A percentile compares a stretch with the other conserved stretches of the same genome.
phyloP scores from a whole-genome alignment of 352 stramenopile genomes.

The Phytophthora melonis region DNA sequence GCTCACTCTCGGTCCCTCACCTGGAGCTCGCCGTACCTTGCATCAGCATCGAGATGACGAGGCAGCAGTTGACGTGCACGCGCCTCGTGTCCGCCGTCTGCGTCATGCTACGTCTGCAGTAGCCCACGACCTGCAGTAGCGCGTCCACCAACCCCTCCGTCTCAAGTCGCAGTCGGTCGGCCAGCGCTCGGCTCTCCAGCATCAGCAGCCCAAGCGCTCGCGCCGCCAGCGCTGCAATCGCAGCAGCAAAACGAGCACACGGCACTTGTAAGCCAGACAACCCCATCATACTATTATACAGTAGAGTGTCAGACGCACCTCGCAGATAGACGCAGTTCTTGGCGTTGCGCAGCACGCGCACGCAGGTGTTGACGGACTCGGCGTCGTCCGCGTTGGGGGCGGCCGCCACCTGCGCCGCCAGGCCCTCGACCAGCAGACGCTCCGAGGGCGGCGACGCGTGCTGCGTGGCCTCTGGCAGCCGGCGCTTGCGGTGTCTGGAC shows the following conservation, averaged over 20 bases:
- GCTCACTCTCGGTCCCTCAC: constrained; percentile 12
- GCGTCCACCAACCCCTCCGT: constrained; percentile 77
- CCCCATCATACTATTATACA: background rate
- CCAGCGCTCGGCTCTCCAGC: constrained; percentile 45
- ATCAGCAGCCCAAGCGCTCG: constrained; percentile 74
- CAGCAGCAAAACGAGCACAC: background rate
- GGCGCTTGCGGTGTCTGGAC: constrained; percentile 66
- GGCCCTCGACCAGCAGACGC: constrained; percentile 37
- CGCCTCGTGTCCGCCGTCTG: constrained; percentile 68
- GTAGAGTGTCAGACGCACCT: constrained; percentile 20
- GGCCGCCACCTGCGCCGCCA: constrained; percentile 37
- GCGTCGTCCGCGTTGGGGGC: constrained; percentile 8
- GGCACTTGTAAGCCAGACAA: background rate
- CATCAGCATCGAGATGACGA: constrained; percentile 89
- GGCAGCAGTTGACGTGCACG: constrained; percentile 85
- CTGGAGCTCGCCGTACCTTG: constrained; percentile 46
- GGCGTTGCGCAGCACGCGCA: constrained; percentile 62
- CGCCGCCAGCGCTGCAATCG: constrained; percentile 59
- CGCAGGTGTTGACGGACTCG: constrained; percentile 36
- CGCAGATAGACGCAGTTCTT: constrained; percentile 79
- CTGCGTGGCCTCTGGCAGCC: constrained; percentile 60
- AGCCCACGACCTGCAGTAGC: constrained; percentile 76
- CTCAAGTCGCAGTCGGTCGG: constrained; percentile 60
- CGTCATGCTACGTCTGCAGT: constrained; percentile 54
- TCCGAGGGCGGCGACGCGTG: constrained; percentile 54